Evolutionary conservation across 2,329 filamentous ascomycete genomes (phyloP), one percentile per base, ranked within the genome.

Genomic region (Colletotrichum higginsianum): DNA sequence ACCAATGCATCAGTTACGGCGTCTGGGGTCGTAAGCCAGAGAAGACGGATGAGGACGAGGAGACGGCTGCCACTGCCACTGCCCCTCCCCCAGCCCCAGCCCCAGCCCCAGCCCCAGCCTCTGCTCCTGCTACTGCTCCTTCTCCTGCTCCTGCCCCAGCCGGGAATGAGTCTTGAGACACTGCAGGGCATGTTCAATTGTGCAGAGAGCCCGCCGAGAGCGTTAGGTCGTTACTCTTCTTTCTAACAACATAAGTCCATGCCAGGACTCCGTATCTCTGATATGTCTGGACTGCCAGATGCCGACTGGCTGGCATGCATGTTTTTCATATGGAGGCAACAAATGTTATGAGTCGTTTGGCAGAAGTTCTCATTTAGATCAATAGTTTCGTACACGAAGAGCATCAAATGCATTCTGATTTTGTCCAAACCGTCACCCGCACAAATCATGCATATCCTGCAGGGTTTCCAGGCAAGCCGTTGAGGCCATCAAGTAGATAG

Each of bases 21-120:
- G 65, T 68, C 12, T 71, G 53, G 50, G 68, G 68, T 3, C 57
- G 60, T 18, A 71, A 71, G 47, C 68, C 68, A 0, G 68, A 68
- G 53, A 30, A 61, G 56, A 16, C 47, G 16, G 55, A 52, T n/a
- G 62, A 56, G 62, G 21, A 61, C 11, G 47, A 57, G 18, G 61
- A 56, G 47, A 2, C n/a, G n/a, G 35, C 35, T 35, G 35, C 35
- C 9, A 35, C 35, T 11, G 9, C 35, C 35, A 11, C 35, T 35
- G 9, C 35, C 35, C 35, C 35, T 0, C 0, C 35, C 30, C 6
- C 30, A 1, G 5, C 30, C 2, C 35, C 35, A 2, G 1, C 35
- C 30, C 6, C 30, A 1, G 5, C 30, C 2, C 35, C 35, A 9
- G 35, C 35, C 0, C 8, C 35, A 2, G 35, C 35, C 8, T 2